Percentiles rank a stretch among this genome's conserved stretches.
Evolutionary conservation across 164 flowering plant species (phyloP).

Genomic region (Vitis riparia): DNA sequence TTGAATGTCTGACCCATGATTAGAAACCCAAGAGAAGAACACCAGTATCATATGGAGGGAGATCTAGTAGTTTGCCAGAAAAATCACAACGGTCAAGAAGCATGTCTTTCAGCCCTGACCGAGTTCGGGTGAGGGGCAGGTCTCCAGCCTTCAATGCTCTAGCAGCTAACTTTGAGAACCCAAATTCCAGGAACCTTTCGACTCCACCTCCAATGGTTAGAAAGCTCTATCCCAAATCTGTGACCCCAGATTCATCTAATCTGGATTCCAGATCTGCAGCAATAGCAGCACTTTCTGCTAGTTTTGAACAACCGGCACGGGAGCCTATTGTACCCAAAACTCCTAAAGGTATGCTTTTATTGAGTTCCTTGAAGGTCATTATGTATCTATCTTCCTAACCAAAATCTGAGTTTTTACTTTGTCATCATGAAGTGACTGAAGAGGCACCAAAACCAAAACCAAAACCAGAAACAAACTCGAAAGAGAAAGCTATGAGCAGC

Average conservation of each 20-base stretch:
- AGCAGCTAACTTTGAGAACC: constrained; percentile 87
- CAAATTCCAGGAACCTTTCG: constrained; percentile 85
- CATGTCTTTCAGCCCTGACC: constrained; percentile 96
- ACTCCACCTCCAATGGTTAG: constrained; percentile 94
- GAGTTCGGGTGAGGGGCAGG: constrained; percentile 96
- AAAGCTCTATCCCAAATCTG: constrained; percentile 88
- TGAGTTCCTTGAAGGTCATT: not conserved
- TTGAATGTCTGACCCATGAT: constrained; percentile 19
- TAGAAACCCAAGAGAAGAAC: constrained; percentile 95
- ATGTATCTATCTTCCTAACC: not conserved
- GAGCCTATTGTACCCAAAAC: constrained; percentile 52
- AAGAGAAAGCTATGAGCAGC: constrained; percentile 58
- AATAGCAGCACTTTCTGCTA: constrained; percentile 65
- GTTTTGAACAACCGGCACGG: constrained; percentile 57
- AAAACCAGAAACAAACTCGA: constrained; percentile 41
- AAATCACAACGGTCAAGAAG: constrained; percentile 96
- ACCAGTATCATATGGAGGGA: constrained; percentile 76
- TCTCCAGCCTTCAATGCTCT: constrained; percentile 97
- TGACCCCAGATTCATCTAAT: constrained; percentile 62
- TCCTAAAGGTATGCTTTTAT: constrained; percentile 48
- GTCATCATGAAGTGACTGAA: constrained; percentile 41
- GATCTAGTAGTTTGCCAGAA: constrained; percentile 79
- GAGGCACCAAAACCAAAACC: constrained; percentile 32
- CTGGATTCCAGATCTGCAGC: constrained; percentile 66
- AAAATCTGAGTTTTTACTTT: constrained; percentile 5